Evolutionary conservation across 2,329 filamentous ascomycete genomes (phyloP).

Genomic region (Ophiostoma piceae): DNA sequence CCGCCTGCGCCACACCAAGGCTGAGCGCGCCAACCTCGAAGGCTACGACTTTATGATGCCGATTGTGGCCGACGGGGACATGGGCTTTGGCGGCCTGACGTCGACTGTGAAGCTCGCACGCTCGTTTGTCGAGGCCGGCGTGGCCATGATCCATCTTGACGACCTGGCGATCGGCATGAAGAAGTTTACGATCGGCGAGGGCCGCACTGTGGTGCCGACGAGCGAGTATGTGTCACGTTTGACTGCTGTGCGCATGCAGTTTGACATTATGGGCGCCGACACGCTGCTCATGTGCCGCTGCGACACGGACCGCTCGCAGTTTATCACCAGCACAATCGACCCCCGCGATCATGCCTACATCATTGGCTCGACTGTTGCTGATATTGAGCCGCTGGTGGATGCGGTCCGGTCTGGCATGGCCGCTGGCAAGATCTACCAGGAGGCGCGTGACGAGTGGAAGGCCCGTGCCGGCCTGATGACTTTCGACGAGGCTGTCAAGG

Average conservation of each 20-base stretch:
- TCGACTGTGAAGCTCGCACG: slow-evolving; percentile 39
- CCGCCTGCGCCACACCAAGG: slow-evolving; percentile 33
- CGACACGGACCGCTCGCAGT: slow-evolving; percentile 37
- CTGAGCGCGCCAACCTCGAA: slow-evolving; percentile 34
- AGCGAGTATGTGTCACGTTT: slow-evolving; percentile 37
- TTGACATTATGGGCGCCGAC: slow-evolving; percentile 39
- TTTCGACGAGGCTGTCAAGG: slow-evolving; percentile 27
- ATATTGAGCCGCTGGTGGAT: slow-evolving; percentile 31
- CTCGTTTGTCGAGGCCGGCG: slow-evolving; percentile 40
- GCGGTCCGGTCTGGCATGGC: slow-evolving; percentile 29
- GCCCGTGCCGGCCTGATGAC: slow-evolving; percentile 19
- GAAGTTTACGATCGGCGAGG: slow-evolving; percentile 41
- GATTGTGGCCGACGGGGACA: slow-evolving; percentile 40
- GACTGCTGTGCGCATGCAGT: slow-evolving; percentile 36
- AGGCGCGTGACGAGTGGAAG: slow-evolving; percentile 26
- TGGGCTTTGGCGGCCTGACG: slow-evolving; percentile 41
- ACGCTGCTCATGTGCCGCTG: slow-evolving; percentile 38
- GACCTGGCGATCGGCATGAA: slow-evolving; percentile 42
- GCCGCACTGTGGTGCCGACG: slow-evolving; percentile 38
- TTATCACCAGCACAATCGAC: slow-evolving; percentile 38
- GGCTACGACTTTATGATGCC: slow-evolving; percentile 39
- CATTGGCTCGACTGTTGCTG: slow-evolving; percentile 35
- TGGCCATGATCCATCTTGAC: slow-evolving; percentile 42
- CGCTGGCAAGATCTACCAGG: slow-evolving; percentile 23
- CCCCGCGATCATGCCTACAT: slow-evolving; percentile 38